Evolutionary conservation across 2,329 filamentous ascomycete genomes (phyloP).

Genomic region (Exophiala calicioides): DNA sequence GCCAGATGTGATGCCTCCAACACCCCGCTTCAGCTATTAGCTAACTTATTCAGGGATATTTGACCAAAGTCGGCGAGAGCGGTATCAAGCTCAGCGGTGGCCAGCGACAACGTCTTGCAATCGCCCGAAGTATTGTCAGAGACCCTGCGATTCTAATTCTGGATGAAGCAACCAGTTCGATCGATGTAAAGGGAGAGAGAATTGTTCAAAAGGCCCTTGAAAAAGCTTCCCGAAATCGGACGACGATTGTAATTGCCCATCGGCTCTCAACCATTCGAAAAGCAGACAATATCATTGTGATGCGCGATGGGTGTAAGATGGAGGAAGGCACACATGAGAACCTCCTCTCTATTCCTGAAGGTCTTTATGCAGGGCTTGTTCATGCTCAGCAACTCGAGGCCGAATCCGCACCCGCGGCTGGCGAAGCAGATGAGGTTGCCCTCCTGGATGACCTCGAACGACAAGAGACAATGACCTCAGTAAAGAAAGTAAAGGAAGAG

Average conservation of each 20-base stretch:
- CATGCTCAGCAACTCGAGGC: constrained; percentile 30
- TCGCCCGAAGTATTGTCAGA: constrained; percentile 69
- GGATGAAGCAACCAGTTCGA: constrained; percentile 74
- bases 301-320: constrained; percentile 68
- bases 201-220: constrained; percentile 58
- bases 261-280: constrained; percentile 71
- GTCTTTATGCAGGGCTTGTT: constrained; percentile 57
- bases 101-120: constrained; percentile 79
- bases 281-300: constrained; percentile 75
- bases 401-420: constrained; percentile 41
- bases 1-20: constrained; percentile 42
- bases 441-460: constrained; percentile 13
- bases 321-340: constrained; percentile 76
- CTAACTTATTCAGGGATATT: constrained; percentile 57
- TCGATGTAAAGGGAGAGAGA: constrained; percentile 57
- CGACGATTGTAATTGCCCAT: constrained; percentile 77
- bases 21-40: neutral
- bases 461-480: constrained; percentile 12
- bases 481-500: constrained; percentile 5
- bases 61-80: constrained; percentile 73
- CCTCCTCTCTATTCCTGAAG: constrained; percentile 60
- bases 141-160: constrained; percentile 67
- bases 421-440: constrained; percentile 8
- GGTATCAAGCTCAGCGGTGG: constrained; percentile 81
- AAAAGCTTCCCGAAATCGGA: constrained; percentile 60